phyloP scores from a whole-genome alignment of 129 eudicot species.

The Flaveria bidentis region DNA sequence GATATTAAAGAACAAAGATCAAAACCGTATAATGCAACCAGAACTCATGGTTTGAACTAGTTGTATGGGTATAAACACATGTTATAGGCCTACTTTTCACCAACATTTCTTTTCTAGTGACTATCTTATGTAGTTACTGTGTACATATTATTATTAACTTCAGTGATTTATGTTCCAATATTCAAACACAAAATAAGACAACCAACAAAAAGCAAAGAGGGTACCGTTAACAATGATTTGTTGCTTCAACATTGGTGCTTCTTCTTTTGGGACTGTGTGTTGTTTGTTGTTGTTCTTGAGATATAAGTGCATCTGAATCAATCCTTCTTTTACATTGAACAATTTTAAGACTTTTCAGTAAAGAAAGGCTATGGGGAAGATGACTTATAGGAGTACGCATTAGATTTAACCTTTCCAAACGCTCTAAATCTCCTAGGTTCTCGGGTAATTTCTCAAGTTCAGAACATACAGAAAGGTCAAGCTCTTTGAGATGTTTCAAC shows the following conservation, averaged over 20 bases:
- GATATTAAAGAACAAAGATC: no score
- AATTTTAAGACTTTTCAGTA: neutral
- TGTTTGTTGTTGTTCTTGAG: neutral
- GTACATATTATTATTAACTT: neutral
- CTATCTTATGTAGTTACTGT: neutral
- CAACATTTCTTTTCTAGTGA: no score
- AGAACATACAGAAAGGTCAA: neutral
- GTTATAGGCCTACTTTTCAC: no score
- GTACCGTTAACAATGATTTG: neutral
- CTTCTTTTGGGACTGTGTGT: neutral
- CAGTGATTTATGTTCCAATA: neutral
- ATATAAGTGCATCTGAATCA: neutral
- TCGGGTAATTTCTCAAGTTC: slow-evolving; percentile 13
- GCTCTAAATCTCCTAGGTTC: slow-evolving; percentile 17
- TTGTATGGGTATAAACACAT: no score
- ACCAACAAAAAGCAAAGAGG: neutral
- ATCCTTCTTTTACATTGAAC: neutral
- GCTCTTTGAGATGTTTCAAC: slow-evolving; percentile 10
- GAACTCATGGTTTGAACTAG: no score
- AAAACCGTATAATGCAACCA: no score
- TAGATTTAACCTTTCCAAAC: neutral
- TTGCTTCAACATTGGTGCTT: neutral
- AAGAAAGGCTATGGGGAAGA: slow-evolving; percentile 18
- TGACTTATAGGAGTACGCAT: neutral
- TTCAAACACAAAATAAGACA: neutral